Evolutionary conservation across 768 basidiomycete genomes (phyloP).

Genomic region (Hygrocybe coccinea): DNA sequence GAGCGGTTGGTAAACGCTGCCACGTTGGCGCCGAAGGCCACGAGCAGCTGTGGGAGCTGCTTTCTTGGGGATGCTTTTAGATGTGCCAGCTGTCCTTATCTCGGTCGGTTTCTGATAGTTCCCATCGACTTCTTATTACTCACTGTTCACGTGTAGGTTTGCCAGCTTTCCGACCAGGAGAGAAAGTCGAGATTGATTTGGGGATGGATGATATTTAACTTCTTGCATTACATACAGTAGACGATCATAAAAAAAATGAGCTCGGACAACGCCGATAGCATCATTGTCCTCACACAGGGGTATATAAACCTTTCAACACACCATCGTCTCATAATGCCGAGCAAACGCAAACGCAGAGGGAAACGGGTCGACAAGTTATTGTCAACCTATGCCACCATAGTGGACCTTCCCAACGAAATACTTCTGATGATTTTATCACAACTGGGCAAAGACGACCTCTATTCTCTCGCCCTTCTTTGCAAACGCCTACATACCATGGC

Average conservation of each 20-base stretch:
- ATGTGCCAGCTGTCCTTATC: constrained; percentile 92
- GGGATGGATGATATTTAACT: constrained; percentile 81
- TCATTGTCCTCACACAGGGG: too few species aligned
- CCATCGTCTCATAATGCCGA: too few species aligned
- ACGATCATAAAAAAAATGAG: too few species aligned
- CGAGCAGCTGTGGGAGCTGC: constrained; percentile 96
- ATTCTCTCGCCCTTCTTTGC: not conserved
- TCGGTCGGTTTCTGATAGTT: constrained; percentile 57
- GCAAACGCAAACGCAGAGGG: too few species aligned
- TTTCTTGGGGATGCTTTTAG: constrained; percentile 97
- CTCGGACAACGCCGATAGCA: too few species aligned
- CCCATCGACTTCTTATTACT: constrained; percentile 5
- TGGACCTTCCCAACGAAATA: not conserved
- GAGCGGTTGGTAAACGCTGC: constrained; percentile 63
- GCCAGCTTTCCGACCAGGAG: constrained; percentile 96
- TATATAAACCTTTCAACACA: too few species aligned
- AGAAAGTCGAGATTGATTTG: constrained; percentile 91
- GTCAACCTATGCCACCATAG: not conserved
- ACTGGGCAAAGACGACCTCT: not conserved
- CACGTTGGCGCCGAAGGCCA: constrained; percentile 74
- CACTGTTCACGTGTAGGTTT: constrained; percentile 66
- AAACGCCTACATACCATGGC: not conserved
- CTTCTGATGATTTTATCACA: not conserved
- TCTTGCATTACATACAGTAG: too few species aligned
- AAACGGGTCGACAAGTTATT: not conserved